Conservation (phyloP, 306 rosid species). For the Cucumis cinereus region DNA sequence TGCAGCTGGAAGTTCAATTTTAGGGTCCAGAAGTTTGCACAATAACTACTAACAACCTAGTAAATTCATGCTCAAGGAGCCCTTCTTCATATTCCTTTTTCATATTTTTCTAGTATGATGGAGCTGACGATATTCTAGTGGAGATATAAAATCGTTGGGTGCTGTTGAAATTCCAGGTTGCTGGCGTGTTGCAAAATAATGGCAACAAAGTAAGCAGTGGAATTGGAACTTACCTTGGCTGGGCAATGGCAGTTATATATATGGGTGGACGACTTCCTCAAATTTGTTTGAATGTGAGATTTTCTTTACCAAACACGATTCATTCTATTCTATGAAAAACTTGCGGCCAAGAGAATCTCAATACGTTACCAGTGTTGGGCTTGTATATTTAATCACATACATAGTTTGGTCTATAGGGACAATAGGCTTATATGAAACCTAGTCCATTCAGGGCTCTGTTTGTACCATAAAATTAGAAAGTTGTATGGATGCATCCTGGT, state of each 20-base stretch:
- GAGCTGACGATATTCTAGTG: neutral
- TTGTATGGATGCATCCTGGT: neutral
- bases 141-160: neutral
- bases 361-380: neutral
- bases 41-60: neutral
- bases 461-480: neutral
- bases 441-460: neutral
- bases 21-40: neutral
- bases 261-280: slow-evolving; percentile 85
- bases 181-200: slow-evolving; percentile 20
- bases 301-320: slow-evolving; percentile 2
- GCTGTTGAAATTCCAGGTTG: slow-evolving; percentile 22
- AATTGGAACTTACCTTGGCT: slow-evolving; percentile 55
- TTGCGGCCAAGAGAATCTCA: neutral
- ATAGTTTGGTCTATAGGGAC: slow-evolving; percentile 6
- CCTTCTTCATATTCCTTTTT: neutral
- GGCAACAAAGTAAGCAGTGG: slow-evolving; percentile 22
- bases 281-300: slow-evolving; percentile 64
- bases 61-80: neutral
- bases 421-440: neutral
- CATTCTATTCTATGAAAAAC: neutral
- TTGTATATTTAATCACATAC: slow-evolving; percentile 6
- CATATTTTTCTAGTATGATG: neutral
- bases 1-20: neutral
- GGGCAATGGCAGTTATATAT: slow-evolving; percentile 80